These are phyloP conservation scores for Microcyclosporella mali DNA, from an alignment of 2,329 filamentous ascomycete genomes.

Conservation along the genomic window DNA sequence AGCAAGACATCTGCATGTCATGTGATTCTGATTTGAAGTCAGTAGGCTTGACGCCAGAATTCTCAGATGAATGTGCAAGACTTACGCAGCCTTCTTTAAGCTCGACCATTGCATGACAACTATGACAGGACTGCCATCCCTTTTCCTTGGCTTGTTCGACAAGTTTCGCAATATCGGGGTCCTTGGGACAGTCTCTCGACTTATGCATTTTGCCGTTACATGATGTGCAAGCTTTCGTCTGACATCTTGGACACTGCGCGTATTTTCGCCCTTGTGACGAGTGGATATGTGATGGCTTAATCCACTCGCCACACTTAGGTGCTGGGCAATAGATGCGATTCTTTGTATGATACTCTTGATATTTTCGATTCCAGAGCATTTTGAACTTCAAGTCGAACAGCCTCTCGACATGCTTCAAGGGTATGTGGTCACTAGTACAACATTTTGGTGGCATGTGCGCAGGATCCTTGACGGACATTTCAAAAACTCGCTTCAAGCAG, in stretches of 20 bases:
- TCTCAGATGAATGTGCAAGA: neutral
- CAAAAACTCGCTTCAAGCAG: constrained; percentile 70
- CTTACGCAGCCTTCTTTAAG: constrained; percentile 60
- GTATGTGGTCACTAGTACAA: constrained; percentile 67
- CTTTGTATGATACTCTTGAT: constrained; percentile 65
- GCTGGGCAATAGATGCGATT: constrained; percentile 74
- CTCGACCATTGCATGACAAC: constrained; percentile 68
- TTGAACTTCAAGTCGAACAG: constrained; percentile 72
- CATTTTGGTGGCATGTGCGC: constrained; percentile 80
- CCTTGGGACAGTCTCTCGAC: constrained; percentile 62
- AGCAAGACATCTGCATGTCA: constrained; percentile 77
- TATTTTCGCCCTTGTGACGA: constrained; percentile 51
- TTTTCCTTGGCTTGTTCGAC: constrained; percentile 59
- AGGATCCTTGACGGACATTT: constrained; percentile 67
- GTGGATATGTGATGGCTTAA: constrained; percentile 64
- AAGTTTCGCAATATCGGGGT: constrained; percentile 59
- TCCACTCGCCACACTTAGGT: constrained; percentile 69
- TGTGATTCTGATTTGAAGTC: constrained; percentile 63
- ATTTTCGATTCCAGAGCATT: constrained; percentile 72
- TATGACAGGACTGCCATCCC: constrained; percentile 71
- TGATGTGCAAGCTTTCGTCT: constrained; percentile 64
- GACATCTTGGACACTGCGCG: constrained; percentile 65
- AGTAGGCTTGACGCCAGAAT: neutral
- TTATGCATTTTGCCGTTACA: constrained; percentile 73
- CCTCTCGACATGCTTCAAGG: constrained; percentile 66